These are phyloP conservation scores for Russula compacta DNA, from an alignment of 768 basidiomycete species.

Conservation along the genomic window DNA sequence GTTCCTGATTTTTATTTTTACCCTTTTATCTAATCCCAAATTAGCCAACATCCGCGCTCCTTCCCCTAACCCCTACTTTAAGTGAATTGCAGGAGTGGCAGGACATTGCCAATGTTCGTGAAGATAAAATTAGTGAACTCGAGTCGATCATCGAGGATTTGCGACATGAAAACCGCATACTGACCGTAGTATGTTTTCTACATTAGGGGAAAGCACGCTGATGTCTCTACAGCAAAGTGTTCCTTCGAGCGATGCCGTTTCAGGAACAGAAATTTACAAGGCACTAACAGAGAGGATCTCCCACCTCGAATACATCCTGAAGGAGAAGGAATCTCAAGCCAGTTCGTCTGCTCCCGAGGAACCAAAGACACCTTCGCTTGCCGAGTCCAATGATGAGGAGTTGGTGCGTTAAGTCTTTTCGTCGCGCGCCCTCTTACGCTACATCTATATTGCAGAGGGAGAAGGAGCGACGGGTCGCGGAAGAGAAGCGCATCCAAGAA, in stretches of 20 bases:
- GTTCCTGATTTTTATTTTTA: constrained; percentile 33
- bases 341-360: constrained; percentile 1
- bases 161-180: constrained; percentile 21
- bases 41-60: constrained; percentile 33
- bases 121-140: constrained; percentile 24
- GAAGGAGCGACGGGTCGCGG: constrained; percentile 11
- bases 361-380: neutral
- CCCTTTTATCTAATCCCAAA: constrained; percentile 35
- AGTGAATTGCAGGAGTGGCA: constrained; percentile 28
- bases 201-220: neutral
- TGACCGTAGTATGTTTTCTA: constrained; percentile 7
- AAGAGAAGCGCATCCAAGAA: constrained; percentile 17
- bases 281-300: constrained; percentile 3
- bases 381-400: constrained; percentile 10
- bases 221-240: constrained; percentile 7
- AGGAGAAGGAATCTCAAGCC: constrained; percentile 12
- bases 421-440: neutral
- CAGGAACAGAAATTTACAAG: constrained; percentile 13
- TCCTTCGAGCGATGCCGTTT: constrained; percentile 11
- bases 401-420: neutral
- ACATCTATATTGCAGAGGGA: neutral
- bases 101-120: constrained; percentile 33
- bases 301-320: constrained; percentile 11
- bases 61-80: constrained; percentile 26
- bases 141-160: constrained; percentile 16